Percentiles rank a stretch among this genome's conserved stretches.
Evolutionary conservation across 352 stramenopile genomes (phyloP).

Genomic region (Blastocystis hominis): DNA sequence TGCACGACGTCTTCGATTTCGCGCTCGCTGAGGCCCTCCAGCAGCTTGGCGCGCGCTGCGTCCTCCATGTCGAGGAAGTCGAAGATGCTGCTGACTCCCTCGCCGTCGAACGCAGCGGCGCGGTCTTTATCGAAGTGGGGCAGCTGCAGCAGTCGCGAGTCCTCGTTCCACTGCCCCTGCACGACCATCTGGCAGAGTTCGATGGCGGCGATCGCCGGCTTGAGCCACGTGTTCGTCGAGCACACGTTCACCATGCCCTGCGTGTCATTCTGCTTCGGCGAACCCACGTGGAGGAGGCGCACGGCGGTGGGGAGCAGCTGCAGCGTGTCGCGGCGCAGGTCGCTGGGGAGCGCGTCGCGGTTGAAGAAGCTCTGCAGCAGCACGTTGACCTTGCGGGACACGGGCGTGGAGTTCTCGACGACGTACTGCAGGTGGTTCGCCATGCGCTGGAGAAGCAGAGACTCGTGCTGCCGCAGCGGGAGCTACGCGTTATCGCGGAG

Average conservation of each 20-base stretch:
- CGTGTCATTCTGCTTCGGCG: background rate
- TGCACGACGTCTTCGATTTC: slow-evolving; percentile 91
- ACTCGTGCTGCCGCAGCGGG: slow-evolving; percentile 67
- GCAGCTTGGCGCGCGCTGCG: slow-evolving; percentile 72
- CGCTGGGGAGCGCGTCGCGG: slow-evolving; percentile 77
- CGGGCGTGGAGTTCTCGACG: slow-evolving; percentile 66
- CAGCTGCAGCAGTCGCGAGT: slow-evolving; percentile 86
- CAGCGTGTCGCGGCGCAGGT: slow-evolving; percentile 82
- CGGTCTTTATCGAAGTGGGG: slow-evolving; percentile 84
- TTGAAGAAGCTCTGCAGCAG: slow-evolving; percentile 92
- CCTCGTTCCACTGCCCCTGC: slow-evolving; percentile 91
- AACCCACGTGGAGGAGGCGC: slow-evolving; percentile 70
- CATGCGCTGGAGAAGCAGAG: slow-evolving; percentile 81
- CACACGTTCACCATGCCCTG: slow-evolving; percentile 97
- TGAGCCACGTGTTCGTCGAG: slow-evolving; percentile 93
- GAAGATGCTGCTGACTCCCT: slow-evolving; percentile 73
- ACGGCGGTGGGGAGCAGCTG: slow-evolving; percentile 78
- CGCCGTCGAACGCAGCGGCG: slow-evolving; percentile 61
- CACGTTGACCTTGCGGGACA: slow-evolving; percentile 81
- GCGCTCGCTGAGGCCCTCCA: slow-evolving; percentile 71
- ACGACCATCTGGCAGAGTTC: slow-evolving; percentile 97
- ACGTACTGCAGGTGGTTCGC: slow-evolving; percentile 84
- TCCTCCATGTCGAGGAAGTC: slow-evolving; percentile 72
- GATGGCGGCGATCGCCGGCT: slow-evolving; percentile 92
- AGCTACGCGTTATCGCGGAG: slow-evolving; percentile 63